phyloP scores from a whole-genome alignment of 1,139 yeast species.

The Debaryomyces nepalensis region DNA sequence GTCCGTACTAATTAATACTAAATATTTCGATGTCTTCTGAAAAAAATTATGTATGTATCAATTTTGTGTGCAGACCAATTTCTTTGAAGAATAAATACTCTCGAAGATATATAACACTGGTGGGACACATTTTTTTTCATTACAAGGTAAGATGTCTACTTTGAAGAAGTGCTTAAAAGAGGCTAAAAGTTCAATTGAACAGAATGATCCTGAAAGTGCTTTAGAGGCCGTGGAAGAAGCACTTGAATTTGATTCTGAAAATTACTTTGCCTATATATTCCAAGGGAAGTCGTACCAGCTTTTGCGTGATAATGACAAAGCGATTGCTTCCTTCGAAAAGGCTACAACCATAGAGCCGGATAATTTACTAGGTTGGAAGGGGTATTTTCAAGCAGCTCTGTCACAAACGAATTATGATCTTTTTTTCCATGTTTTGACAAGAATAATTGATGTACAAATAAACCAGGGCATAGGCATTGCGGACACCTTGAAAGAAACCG shows the following conservation, averaged over 20 bases:
- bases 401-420: conserved; percentile 41
- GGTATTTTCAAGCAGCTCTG: conserved; percentile 55
- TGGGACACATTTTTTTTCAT: no score
- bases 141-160: conserved; percentile 21
- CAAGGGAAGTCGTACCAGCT: conserved; percentile 62
- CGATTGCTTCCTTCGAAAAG: conserved; percentile 49
- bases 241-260: conserved; percentile 55
- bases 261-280: conserved; percentile 69
- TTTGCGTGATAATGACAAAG: conserved; percentile 42
- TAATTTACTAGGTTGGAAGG: conserved; percentile 80
- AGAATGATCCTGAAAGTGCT: conserved; percentile 62
- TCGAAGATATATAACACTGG: no score
- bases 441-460: conserved; percentile 25
- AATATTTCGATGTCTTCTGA: conserved; percentile 5
- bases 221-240: conserved; percentile 56
- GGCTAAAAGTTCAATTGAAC: conserved; percentile 61
- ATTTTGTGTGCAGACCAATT: conserved; percentile 7
- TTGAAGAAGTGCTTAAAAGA: conserved; percentile 56
- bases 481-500: conserved; percentile 53
- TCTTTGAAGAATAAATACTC: no score
- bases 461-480: conserved; percentile 44
- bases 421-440: conserved; percentile 52
- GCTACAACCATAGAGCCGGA: conserved; percentile 63
- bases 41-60: conserved; percentile 3
- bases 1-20: background rate